These are phyloP conservation scores for Beauveria brongniartii DNA, from an alignment of 2,329 filamentous ascomycete species.

Conservation along the genomic window DNA sequence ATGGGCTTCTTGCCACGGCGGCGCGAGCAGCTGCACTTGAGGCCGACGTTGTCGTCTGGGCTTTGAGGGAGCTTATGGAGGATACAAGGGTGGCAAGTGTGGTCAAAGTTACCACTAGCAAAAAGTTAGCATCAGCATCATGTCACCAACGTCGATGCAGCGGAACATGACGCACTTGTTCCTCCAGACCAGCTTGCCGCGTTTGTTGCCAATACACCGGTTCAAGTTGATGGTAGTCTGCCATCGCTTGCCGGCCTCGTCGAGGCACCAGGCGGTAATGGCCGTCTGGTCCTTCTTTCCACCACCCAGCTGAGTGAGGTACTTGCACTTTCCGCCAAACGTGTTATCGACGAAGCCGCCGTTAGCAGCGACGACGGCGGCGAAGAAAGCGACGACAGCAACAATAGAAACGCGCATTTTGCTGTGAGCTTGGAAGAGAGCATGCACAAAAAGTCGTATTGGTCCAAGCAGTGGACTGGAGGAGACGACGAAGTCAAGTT, in stretches of 20 bases:
- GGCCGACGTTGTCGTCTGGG: not conserved
- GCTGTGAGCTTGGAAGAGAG: not conserved
- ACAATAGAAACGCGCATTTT: not conserved
- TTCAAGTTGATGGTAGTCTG: constrained; percentile 2
- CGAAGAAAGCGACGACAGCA: not conserved
- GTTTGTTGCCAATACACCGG: constrained; percentile 1
- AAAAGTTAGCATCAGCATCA: not conserved
- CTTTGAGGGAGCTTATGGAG: not conserved
- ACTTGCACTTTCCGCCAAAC: not conserved
- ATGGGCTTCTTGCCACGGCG: not conserved
- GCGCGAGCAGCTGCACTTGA: constrained; percentile 2
- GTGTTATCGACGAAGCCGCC: not conserved
- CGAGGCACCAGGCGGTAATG: not conserved
- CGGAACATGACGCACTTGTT: not conserved
- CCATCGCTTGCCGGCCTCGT: not conserved
- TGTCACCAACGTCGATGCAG: not conserved
- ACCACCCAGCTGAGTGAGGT: not conserved
- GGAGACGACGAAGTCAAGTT: too few relatives aligned
- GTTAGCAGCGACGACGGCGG: not conserved
- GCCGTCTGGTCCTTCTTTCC: not conserved
- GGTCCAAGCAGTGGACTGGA: not conserved
- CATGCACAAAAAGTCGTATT: not conserved
- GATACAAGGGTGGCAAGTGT: not conserved
- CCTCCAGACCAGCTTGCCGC: constrained; percentile 1
- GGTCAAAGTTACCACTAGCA: constrained; percentile 1